Conservation (phyloP, 2,329 filamentous ascomycete species). For the Hymenoscyphus albidus region DNA sequence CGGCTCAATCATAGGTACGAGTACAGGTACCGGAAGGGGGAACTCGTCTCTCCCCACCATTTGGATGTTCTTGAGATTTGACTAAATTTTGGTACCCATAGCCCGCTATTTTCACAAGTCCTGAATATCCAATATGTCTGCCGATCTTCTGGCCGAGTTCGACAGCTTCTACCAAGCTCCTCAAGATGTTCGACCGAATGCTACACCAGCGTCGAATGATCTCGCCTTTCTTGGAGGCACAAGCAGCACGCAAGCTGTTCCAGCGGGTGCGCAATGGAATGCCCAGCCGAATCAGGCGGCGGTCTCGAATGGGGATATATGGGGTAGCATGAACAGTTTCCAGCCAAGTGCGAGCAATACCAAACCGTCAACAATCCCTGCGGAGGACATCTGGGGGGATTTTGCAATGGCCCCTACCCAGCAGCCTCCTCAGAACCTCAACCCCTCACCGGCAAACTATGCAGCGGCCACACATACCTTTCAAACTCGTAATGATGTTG, state of each 20-base stretch:
- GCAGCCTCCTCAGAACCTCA: conserved; percentile 1
- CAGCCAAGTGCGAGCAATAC: conserved; percentile 13
- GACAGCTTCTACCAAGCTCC: conserved; percentile 44
- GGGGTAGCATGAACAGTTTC: conserved; percentile 27
- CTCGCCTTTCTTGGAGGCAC: conserved; percentile 22
- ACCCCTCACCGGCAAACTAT: conserved; percentile 14
- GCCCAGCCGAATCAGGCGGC: neutral
- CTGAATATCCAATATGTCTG: conserved; percentile 48
- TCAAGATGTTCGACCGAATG: conserved; percentile 29
- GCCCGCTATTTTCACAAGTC: neutral
- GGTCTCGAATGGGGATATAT: conserved; percentile 23
- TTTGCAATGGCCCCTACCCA: conserved; percentile 21
- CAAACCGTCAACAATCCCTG: conserved; percentile 7
- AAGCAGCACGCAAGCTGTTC: conserved; percentile 21
- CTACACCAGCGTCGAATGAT: conserved; percentile 25
- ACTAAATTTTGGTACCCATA: neutral
- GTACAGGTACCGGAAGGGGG: neutral
- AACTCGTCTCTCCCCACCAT: neutral
- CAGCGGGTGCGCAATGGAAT: neutral
- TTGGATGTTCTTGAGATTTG: neutral
- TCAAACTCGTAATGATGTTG: conserved; percentile 14
- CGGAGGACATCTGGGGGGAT: conserved; percentile 32
- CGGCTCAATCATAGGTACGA: neutral
- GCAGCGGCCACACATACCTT: conserved; percentile 11
- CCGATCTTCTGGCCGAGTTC: conserved; percentile 63